Evolutionary conservation across 495 filamentous ascomycete species (phyloP).

Genomic region (Pyronema omphalodes): DNA sequence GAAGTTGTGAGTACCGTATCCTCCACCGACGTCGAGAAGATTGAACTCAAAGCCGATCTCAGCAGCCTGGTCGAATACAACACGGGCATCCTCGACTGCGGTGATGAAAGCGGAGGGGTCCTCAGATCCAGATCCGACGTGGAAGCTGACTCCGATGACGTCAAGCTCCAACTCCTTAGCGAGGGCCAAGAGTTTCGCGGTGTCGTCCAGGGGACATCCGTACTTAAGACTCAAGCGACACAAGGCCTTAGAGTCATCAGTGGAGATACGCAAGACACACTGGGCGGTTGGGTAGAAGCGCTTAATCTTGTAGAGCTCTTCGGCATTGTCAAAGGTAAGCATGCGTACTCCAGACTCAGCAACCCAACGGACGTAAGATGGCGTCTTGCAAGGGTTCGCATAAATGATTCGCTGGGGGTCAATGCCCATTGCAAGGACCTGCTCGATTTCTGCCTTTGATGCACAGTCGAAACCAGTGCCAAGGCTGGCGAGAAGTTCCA

Average conservation of each 20-base stretch:
- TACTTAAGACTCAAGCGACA: conserved; percentile 95
- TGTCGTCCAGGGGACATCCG: conserved; percentile 69
- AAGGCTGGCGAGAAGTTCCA: conserved; percentile 68
- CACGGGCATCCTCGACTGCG: conserved; percentile 71
- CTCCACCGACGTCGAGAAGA: conserved; percentile 86
- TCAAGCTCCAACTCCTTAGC: conserved; percentile 83
- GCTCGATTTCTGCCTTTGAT: conserved; percentile 89
- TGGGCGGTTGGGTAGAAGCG: conserved; percentile 73
- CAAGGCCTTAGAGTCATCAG: conserved; percentile 84
- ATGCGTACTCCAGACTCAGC: conserved; percentile 70
- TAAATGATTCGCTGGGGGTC: conserved; percentile 93
- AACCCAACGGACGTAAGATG: conserved; percentile 86
- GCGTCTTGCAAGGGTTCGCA: conserved; percentile 97
- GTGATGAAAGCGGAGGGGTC: conserved; percentile 76
- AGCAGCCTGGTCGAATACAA: conserved; percentile 74
- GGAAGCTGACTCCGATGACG: conserved; percentile 91
- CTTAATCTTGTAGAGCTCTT: conserved; percentile 96
- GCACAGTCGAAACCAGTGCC: conserved; percentile 97
- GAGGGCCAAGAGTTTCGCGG: conserved; percentile 55
- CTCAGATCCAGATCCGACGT: conserved; percentile 87
- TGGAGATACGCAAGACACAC: conserved; percentile 81
- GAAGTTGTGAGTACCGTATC: conserved; percentile 74
- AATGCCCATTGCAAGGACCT: conserved; percentile 65
- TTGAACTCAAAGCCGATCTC: conserved; percentile 61
- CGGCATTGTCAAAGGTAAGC: conserved; percentile 98